phyloP scores from a whole-genome alignment of 768 basidiomycete genomes.

The Termitomyces titanicus region DNA sequence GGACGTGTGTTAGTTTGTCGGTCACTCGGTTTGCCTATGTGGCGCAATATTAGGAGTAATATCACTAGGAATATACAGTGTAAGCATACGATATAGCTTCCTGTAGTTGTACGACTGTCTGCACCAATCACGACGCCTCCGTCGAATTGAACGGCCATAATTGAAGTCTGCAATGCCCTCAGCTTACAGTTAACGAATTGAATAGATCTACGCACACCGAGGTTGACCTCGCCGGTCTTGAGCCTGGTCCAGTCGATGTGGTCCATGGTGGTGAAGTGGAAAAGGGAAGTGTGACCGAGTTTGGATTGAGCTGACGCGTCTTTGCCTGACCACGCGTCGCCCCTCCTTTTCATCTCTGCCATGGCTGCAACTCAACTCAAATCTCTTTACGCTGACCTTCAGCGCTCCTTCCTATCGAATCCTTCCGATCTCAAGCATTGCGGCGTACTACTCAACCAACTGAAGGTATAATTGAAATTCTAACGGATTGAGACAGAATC shows the following conservation, averaged over 20 bases:
- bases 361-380: constrained; percentile 57
- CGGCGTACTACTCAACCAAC: constrained; percentile 57
- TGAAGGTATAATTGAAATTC: constrained; percentile 53
- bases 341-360: constrained; percentile 13
- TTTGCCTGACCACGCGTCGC: constrained; percentile 32
- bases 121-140: constrained; percentile 95
- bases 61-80: background rate
- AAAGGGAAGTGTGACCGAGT: constrained; percentile 15
- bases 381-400: constrained; percentile 61
- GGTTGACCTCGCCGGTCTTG: constrained; percentile 94
- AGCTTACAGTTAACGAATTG: background rate
- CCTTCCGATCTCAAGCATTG: constrained; percentile 69
- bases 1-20: constrained; percentile 94
- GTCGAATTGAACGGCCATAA: constrained; percentile 98
- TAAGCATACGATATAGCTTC: constrained; percentile 83
- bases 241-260: constrained; percentile 81
- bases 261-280: constrained; percentile 41
- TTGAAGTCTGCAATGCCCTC: constrained; percentile 70
- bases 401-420: constrained; percentile 59
- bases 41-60: background rate
- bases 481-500: background rate
- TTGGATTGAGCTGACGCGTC: constrained; percentile 20
- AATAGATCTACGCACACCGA: constrained; percentile 67
- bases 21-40: constrained; percentile 93
- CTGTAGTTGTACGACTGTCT: constrained; percentile 95